A percentile compares a stretch with the other conserved stretches of the same genome.
Conservation (phyloP, 2,329 filamentous ascomycete species). For the Ophiosphaerella narmari region DNA sequence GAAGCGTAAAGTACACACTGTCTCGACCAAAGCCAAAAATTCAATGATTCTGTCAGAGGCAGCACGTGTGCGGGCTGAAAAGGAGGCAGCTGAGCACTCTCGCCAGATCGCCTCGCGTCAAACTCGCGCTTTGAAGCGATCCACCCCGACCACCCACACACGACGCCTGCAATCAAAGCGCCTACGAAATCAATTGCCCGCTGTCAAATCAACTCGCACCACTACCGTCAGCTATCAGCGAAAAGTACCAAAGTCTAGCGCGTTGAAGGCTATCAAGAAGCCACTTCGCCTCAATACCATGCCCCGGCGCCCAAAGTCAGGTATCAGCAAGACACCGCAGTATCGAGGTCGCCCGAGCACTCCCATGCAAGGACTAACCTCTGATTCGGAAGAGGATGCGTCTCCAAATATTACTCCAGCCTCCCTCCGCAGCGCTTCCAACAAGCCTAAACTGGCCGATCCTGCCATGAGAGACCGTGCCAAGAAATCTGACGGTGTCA, state of each 20-base stretch:
- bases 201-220: constrained; percentile 15
- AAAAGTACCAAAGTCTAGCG: constrained; percentile 25
- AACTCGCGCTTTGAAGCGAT: constrained; percentile 37
- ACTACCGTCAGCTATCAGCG: constrained; percentile 32
- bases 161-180: constrained; percentile 9
- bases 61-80: constrained; percentile 31
- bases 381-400: constrained; percentile 24
- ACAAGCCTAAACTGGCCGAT: constrained; percentile 13
- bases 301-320: constrained; percentile 10
- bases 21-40: constrained; percentile 32
- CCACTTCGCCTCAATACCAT: constrained; percentile 10
- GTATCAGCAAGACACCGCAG: constrained; percentile 15
- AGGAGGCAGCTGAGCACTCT: constrained; percentile 31
- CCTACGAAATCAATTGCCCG: constrained; percentile 9
- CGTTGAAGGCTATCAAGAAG: constrained; percentile 29
- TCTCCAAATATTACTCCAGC: constrained; percentile 45
- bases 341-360: constrained; percentile 21
- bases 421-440: constrained; percentile 40
- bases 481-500: too few species aligned
- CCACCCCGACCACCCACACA: constrained; percentile 13
- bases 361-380: constrained; percentile 7
- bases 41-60: constrained; percentile 22
- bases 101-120: constrained; percentile 40
- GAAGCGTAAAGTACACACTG: constrained; percentile 33
- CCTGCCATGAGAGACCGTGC: constrained; percentile 5